Base-by-base conservation (phyloP, 805 yeast species). In the Saturnispora ahearnii region DNA sequence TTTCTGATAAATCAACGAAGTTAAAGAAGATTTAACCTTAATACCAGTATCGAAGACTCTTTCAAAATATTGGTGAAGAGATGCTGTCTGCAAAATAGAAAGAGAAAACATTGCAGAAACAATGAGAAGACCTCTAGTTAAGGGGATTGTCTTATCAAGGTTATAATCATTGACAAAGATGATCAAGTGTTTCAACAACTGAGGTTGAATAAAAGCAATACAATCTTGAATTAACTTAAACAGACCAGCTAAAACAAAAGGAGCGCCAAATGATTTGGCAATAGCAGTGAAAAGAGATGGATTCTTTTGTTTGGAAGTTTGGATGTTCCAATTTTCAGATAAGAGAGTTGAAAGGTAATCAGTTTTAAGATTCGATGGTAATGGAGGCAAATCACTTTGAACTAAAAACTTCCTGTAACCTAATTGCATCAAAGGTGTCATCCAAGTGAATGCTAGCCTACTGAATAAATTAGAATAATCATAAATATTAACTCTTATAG, bases 121-220 rank as follows among this genome's bases (percentile, higher is more conserved):
- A 58, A 87, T 79, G 81, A 84, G 78, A 53, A 83, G 77, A 29
- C 96, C 96, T 57, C 72, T 77, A 1, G 87, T 74, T 28, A 86
- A 67, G 6, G 95, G 93, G 36, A 78, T 64, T 8, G 77, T 69
- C 15, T 66, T 68, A 49, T 60, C 67, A 9, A 72, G 71, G 48
- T 72, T 54, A 62, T 71, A 70, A n/a, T 74, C 78, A 45, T 75
- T 73, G 52, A 82, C 78, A 58, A 76, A 82, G 48, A 69, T 62
- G 56, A 90, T 88, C 54, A 90, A 72, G 7, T 74, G 59, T 49
- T 84, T 74, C 49, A 91, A 69, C 28, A 90, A 66, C 59, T 87
- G 96, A 0, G 98, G 98, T 66, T 88, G 96, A n/a, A 76, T 73
- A 61, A 86, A 88, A 0, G 93, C 86, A 49, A 90, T 69, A n/a